These are phyloP conservation scores for Aspergillus sparsus DNA, from an alignment of 495 filamentous ascomycete species.

Conservation along the genomic window DNA sequence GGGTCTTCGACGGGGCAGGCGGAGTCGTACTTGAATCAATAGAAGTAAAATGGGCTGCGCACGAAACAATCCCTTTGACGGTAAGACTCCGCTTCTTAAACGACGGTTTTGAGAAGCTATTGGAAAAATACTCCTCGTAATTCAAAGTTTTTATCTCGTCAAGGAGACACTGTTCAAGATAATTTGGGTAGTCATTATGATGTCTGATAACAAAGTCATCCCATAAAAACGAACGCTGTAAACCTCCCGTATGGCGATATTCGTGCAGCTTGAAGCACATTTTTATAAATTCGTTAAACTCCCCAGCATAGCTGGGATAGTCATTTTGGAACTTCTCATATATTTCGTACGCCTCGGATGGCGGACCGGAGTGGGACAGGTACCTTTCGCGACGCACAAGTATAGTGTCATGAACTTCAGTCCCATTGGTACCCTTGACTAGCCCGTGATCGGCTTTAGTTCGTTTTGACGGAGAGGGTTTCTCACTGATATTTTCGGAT, in stretches of 20 bases:
- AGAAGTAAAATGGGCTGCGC: constrained; percentile 30
- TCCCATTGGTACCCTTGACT: constrained; percentile 3
- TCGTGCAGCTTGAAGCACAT: constrained; percentile 56
- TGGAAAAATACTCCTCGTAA: constrained; percentile 42
- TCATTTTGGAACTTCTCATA: constrained; percentile 54
- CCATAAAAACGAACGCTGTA: constrained; percentile 56
- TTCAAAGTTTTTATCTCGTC: constrained; percentile 22
- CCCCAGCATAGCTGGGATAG: constrained; percentile 60
- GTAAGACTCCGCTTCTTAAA: constrained; percentile 43
- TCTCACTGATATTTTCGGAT: constrained; percentile 10
- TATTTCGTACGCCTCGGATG: constrained; percentile 31
- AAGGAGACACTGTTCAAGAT: constrained; percentile 30
- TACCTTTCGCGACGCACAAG: constrained; percentile 31
- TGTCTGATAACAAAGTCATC: constrained; percentile 67
- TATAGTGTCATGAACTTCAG: constrained; percentile 14
- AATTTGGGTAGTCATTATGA: constrained; percentile 39
- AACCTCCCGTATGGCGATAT: constrained; percentile 39
- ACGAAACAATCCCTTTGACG: constrained; percentile 29
- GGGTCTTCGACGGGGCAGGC: neutral
- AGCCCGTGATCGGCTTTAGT: neutral
- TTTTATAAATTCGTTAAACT: constrained; percentile 52
- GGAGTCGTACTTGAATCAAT: neutral
- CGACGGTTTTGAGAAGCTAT: constrained; percentile 29
- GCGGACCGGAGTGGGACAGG: constrained; percentile 25
- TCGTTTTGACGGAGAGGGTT: constrained; percentile 25